These are phyloP conservation scores for Colletotrichum sp. DNA, from an alignment of 2,329 filamentous ascomycete species.

Conservation along the genomic window DNA sequence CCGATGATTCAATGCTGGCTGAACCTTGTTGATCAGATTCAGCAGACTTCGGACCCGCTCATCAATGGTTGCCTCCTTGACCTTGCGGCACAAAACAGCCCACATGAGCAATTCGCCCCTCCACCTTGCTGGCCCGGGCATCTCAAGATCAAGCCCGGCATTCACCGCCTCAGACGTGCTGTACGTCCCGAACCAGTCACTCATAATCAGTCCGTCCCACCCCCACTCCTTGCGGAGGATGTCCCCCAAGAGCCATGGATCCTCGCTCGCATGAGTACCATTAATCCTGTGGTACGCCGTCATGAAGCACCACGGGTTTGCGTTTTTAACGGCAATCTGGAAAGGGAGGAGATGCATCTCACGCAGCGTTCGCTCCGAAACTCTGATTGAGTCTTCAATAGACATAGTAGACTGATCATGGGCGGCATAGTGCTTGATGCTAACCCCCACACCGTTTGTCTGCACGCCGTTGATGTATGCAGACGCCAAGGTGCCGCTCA, in stretches of 20 bases:
- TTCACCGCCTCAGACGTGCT: slow-evolving; percentile 53
- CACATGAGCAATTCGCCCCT: slow-evolving; percentile 54
- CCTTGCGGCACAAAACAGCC: slow-evolving; percentile 58
- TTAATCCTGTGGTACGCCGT: slow-evolving; percentile 52
- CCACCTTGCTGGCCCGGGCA: slow-evolving; percentile 60
- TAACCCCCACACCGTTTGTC: slow-evolving; percentile 41
- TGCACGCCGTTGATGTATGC: slow-evolving; percentile 40
- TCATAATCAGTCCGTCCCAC: slow-evolving; percentile 61
- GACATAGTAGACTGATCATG: slow-evolving; percentile 36
- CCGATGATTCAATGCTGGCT: slow-evolving; percentile 1
- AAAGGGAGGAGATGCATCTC: slow-evolving; percentile 64
- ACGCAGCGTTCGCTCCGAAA: slow-evolving; percentile 36
- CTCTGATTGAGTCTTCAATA: slow-evolving; percentile 6
- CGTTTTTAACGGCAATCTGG: slow-evolving; percentile 57
- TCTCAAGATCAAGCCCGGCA: slow-evolving; percentile 62
- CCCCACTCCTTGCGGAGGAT: slow-evolving; percentile 62
- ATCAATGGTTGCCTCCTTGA: slow-evolving; percentile 58
- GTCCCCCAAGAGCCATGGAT: slow-evolving; percentile 49
- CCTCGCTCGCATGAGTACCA: slow-evolving; percentile 33
- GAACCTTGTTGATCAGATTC: slow-evolving; percentile 46
- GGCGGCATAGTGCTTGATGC: slow-evolving; percentile 50
- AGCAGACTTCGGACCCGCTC: slow-evolving; percentile 61
- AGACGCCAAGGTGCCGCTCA: background rate
- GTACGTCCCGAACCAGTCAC: slow-evolving; percentile 64
- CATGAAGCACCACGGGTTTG: slow-evolving; percentile 59